A percentile compares a stretch with the other conserved stretches of the same genome.
Evolutionary conservation across 805 yeast species (phyloP).

Genomic region (Zygotorulaspora sp.): DNA sequence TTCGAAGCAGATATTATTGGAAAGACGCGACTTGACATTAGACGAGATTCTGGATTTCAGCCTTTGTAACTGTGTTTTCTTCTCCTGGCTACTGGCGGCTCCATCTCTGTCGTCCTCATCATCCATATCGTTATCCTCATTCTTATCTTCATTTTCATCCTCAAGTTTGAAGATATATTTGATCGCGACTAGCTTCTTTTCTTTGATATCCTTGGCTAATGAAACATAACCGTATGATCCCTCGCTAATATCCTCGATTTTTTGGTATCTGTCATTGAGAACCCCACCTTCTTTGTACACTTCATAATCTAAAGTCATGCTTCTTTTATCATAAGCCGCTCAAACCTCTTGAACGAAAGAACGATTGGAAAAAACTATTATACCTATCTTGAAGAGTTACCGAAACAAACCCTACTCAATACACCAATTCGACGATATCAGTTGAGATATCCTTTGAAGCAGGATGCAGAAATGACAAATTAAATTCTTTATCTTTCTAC

Average conservation of each 20-base stretch:
- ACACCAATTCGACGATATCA: no score
- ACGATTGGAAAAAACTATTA: no score
- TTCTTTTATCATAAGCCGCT: background rate
- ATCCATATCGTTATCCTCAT: constrained; percentile 12
- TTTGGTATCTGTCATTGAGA: constrained; percentile 58
- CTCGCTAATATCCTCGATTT: constrained; percentile 72
- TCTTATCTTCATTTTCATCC: constrained; percentile 22
- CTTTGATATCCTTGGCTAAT: constrained; percentile 64
- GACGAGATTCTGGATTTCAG: constrained; percentile 37
- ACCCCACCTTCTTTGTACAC: constrained; percentile 45
- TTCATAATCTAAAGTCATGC: constrained; percentile 36
- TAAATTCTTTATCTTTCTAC: background rate
- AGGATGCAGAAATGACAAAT: background rate
- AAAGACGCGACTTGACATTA: constrained; percentile 30
- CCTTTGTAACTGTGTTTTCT: constrained; percentile 21
- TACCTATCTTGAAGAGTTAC: no score
- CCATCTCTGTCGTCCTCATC: constrained; percentile 15
- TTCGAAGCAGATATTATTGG: constrained; percentile 47
- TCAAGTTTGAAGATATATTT: constrained; percentile 71
- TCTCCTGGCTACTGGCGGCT: constrained; percentile 22
- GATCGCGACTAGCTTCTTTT: constrained; percentile 65
- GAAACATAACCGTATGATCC: constrained; percentile 94
- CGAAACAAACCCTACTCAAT: no score
- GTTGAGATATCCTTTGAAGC: background rate
- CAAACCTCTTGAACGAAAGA: background rate